phyloP scores from a whole-genome alignment of 305 asterid genomes.

The Fraxinus velutina region DNA sequence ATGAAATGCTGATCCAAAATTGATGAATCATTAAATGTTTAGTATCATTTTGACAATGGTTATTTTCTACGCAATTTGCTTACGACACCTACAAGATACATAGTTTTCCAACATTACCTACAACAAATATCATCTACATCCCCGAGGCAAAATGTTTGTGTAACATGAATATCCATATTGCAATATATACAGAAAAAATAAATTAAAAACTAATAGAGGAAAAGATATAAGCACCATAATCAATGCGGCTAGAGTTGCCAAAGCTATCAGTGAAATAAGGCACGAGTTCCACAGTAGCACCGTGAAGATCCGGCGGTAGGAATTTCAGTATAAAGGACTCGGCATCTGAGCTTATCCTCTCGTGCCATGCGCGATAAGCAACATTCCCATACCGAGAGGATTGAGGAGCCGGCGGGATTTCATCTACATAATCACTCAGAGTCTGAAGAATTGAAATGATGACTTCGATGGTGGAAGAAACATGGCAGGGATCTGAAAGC shows the following conservation, averaged over 20 bases:
- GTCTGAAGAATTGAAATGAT: slow-evolving; percentile 42
- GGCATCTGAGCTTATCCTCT: slow-evolving; percentile 57
- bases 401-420: slow-evolving; percentile 73
- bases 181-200: neutral
- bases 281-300: slow-evolving; percentile 58
- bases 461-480: slow-evolving; percentile 43
- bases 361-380: slow-evolving; percentile 76
- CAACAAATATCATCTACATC: neutral
- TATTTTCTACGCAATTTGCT: neutral
- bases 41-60: neutral
- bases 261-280: slow-evolving; percentile 79
- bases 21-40: neutral
- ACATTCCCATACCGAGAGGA: slow-evolving; percentile 74
- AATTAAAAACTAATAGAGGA: neutral
- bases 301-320: slow-evolving; percentile 43
- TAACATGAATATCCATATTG: neutral
- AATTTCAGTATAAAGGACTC: slow-evolving; percentile 51
- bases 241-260: slow-evolving; percentile 78
- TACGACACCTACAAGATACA: neutral
- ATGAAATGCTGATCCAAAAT: neutral
- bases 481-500: slow-evolving; percentile 67
- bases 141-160: neutral
- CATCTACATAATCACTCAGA: slow-evolving; percentile 50
- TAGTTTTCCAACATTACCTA: neutral
- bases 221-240: slow-evolving; percentile 46